These are phyloP conservation scores for Rhododendron molle DNA, from an alignment of 148 eudicot species.

Conservation along the genomic window DNA sequence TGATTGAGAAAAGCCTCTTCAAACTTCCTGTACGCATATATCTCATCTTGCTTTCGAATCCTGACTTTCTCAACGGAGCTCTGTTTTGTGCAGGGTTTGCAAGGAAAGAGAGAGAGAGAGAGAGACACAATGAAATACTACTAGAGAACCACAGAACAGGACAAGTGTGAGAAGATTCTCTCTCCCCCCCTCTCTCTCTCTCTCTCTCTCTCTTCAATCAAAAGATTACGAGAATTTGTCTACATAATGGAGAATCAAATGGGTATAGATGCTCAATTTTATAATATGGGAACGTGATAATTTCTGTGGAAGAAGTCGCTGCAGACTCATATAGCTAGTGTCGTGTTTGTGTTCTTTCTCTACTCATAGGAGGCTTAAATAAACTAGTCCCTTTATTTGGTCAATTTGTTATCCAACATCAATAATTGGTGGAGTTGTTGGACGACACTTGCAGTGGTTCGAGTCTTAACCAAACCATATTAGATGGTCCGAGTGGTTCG, in stretches of 20 bases:
- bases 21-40: slow-evolving; percentile 69
- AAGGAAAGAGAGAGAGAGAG: background rate
- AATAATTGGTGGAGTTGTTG: background rate
- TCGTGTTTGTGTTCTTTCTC: background rate
- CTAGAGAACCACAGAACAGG: background rate
- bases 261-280: background rate
- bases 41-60: slow-evolving; percentile 35
- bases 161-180: background rate
- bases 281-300: background rate
- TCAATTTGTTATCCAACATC: background rate
- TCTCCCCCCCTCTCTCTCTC: background rate
- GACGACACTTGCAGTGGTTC: background rate
- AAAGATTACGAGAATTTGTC: background rate
- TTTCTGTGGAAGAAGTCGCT: background rate
- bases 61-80: background rate
- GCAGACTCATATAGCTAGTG: background rate
- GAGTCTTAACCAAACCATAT: background rate
- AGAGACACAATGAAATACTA: background rate
- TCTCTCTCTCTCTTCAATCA: background rate
- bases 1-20: slow-evolving; percentile 58
- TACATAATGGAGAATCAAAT: background rate
- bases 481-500: background rate
- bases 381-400: background rate
- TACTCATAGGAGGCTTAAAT: background rate
- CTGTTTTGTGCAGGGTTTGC: background rate